Base-by-base conservation (phyloP, 345 rosid genomes). In the Geranium rotundifolium region DNA sequence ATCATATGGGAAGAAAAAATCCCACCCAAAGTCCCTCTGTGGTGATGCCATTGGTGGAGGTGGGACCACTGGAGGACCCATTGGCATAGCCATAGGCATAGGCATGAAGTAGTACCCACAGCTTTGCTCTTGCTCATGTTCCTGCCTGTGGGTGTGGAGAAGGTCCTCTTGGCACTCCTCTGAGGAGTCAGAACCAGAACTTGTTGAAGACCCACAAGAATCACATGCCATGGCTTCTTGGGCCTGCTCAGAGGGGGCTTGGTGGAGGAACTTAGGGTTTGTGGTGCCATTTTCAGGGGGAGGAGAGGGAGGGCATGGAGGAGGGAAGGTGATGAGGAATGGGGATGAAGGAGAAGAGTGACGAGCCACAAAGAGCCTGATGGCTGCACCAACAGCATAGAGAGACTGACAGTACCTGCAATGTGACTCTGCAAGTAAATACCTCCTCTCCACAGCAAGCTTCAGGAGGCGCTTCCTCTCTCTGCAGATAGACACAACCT, bases 331-430 rank as follows among this genome's bases (percentile, higher is more conserved):
- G 66, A 86, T 77, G 69, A 81, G 81, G 72, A 72, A 84, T 17
- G 89, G 87, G n/a, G 87, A 80, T 64, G 89, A 57, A 56, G 87
- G 84, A 7, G 89, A 77, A 61, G 84, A 66, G 68, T 84, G 86
- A 39, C 89, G 77, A 57, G 93, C 93, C 56, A 86, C 85, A 64
- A 86, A 84, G 61, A 86, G 86, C 80, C 77, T 84, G 56, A 82
- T 79, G 27, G 88, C 84, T 17, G 89, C 86, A 52, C 86, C 72
- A 17, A 84, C 89, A 14, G 93, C 93, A 66, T 77, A 82, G 0
- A 86, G 76, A 65, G 93, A 76, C 67, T 86, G 86, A 71, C 74
- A 80, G 74, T 86, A 86, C 68, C 76, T 80, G 57, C 80, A 80
- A 66, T 86, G 93, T 30, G 93, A 77, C 20, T 80, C 86, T 16